Percentiles rank a stretch among this genome's conserved stretches.
Conservation (phyloP, 441 rosid species). For the Populus hybrid region DNA sequence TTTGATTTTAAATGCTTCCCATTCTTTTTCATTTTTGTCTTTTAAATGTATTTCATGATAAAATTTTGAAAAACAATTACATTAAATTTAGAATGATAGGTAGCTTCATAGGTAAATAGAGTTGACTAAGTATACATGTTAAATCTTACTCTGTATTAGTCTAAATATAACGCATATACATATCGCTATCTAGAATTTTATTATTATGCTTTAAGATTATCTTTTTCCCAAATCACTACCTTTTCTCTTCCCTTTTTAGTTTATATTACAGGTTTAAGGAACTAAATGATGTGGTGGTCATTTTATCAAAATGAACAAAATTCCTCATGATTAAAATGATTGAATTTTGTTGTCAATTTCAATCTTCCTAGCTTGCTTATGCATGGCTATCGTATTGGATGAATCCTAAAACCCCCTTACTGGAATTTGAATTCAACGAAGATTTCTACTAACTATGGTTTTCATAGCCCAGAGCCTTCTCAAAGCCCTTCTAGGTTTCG, state of each 20-base stretch:
- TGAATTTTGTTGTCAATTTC: neutral
- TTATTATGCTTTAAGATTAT: neutral
- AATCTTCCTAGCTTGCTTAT: neutral
- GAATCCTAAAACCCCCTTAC: neutral
- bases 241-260: neutral
- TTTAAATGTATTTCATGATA: neutral
- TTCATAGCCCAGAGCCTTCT: neutral
- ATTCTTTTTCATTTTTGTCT: neutral
- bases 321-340: neutral
- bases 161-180: neutral
- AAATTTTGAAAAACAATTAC: neutral
- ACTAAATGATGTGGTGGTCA: neutral
- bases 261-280: neutral
- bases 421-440: neutral
- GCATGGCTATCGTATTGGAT: neutral
- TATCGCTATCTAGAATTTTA: neutral
- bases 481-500: neutral
- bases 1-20: neutral
- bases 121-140: no score
- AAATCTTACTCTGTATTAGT: neutral
- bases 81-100: neutral
- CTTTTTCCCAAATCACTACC: neutral
- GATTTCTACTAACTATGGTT: neutral
- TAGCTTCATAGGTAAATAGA: neutral
- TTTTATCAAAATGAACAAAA: neutral